A percentile compares a stretch with the other conserved stretches of the same genome.
These are phyloP conservation scores for Rhodotorula taiwanensis DNA, from an alignment of 768 basidiomycete species.

Conservation along the genomic window DNA sequence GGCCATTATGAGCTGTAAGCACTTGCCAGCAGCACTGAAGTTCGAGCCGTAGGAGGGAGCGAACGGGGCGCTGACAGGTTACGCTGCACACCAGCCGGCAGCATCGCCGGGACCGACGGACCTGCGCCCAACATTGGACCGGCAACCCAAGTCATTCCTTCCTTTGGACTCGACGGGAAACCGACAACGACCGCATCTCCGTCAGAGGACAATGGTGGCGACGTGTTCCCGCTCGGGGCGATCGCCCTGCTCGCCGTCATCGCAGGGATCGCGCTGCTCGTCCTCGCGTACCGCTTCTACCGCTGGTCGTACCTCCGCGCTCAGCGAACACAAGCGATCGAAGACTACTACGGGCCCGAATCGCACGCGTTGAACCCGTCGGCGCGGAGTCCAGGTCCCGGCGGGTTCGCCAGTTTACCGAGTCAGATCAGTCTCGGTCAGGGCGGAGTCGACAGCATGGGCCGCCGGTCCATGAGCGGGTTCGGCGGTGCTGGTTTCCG, in stretches of 20 bases:
- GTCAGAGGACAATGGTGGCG: conserved; percentile 6
- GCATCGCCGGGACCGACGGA: background rate
- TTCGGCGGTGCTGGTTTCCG: conserved; percentile 8
- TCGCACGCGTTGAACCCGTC: background rate
- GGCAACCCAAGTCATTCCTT: conserved; percentile 23
- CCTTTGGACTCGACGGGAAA: conserved; percentile 27
- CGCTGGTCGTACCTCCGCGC: conserved; percentile 5
- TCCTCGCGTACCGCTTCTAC: conserved; percentile 32
- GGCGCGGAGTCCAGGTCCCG: background rate
- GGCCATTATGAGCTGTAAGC: too few species aligned
- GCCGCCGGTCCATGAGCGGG: conserved; percentile 16
- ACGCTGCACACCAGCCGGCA: too few species aligned
- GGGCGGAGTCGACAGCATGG: conserved; percentile 15
- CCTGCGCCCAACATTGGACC: conserved; percentile 14
- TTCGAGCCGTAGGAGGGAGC: too few species aligned
- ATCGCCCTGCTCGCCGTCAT: conserved; percentile 28
- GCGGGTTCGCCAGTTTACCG: conserved; percentile 13
- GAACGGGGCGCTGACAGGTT: too few species aligned
- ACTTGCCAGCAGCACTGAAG: too few species aligned
- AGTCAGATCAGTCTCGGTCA: conserved; percentile 21
- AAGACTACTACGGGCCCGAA: background rate
- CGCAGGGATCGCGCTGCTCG: conserved; percentile 16
- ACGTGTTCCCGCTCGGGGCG: conserved; percentile 31
- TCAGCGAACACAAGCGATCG: background rate
- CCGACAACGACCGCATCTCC: background rate